These are phyloP conservation scores for Zymoseptoria pseudotritici DNA, from an alignment of 2,329 filamentous ascomycete species.

Conservation along the genomic window DNA sequence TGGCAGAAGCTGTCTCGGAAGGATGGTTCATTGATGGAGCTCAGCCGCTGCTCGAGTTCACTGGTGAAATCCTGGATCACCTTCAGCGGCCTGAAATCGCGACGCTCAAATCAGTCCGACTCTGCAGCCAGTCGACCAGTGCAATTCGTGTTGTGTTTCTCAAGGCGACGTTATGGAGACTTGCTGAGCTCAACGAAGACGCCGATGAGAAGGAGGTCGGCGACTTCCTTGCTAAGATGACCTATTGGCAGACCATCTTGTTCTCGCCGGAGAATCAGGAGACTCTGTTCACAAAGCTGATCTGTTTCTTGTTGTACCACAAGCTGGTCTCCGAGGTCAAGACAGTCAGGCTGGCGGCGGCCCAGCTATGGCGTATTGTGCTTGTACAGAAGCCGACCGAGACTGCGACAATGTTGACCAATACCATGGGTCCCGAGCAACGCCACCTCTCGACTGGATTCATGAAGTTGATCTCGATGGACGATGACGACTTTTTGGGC, in stretches of 20 bases:
- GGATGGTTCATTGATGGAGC: constrained; percentile 93
- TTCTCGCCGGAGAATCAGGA: constrained; percentile 70
- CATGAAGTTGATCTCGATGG: constrained; percentile 74
- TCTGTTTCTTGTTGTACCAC: constrained; percentile 89
- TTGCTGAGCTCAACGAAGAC: constrained; percentile 73
- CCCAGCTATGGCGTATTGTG: constrained; percentile 82
- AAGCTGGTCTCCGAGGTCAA: constrained; percentile 68
- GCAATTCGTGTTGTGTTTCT: constrained; percentile 72
- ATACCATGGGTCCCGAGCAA: constrained; percentile 64
- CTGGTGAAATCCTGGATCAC: constrained; percentile 78
- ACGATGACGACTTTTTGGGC: constrained; percentile 76
- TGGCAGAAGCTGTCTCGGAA: constrained; percentile 87
- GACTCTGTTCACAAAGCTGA: constrained; percentile 71
- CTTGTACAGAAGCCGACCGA: constrained; percentile 89
- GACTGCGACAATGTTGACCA: constrained; percentile 63
- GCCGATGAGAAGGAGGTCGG: constrained; percentile 57
- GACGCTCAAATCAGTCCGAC: constrained; percentile 74
- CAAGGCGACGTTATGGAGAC: constrained; percentile 66
- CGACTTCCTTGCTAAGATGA: constrained; percentile 72
- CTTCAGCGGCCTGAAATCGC: constrained; percentile 78
- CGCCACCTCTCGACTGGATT: constrained; percentile 67
- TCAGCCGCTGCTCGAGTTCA: constrained; percentile 75
- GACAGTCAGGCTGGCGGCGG: constrained; percentile 65
- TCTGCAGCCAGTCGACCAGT: constrained; percentile 76
- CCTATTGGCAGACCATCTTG: constrained; percentile 93